Evolutionary conservation across 352 stramenopile species (phyloP).

Genomic region (Phytopythium sindhum): DNA sequence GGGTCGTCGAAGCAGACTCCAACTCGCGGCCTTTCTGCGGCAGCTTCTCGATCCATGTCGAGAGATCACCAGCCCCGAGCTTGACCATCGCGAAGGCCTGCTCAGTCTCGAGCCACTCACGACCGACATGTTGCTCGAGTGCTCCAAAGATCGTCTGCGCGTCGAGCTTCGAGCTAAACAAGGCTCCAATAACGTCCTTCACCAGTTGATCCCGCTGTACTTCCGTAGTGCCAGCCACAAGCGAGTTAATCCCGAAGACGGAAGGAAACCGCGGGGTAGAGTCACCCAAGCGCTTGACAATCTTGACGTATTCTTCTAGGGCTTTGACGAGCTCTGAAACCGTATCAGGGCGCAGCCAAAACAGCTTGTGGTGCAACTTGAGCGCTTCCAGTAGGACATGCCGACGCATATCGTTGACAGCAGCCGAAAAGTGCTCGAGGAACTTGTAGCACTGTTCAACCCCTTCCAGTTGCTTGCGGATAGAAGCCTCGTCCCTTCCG

Average conservation of each 20-base stretch:
- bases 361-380: constrained; percentile 14
- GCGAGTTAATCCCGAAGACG: not conserved
- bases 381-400: constrained; percentile 21
- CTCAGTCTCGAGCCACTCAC: constrained; percentile 16
- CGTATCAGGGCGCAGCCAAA: constrained; percentile 10
- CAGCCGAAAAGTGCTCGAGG: constrained; percentile 19
- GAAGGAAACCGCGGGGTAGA: not conserved
- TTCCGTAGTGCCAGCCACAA: not conserved
- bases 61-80: constrained; percentile 17
- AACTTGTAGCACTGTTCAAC: constrained; percentile 17
- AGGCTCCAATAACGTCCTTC: constrained; percentile 11
- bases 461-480: not conserved
- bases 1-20: constrained; percentile 8
- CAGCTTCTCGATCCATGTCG: constrained; percentile 33
- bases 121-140: constrained; percentile 14
- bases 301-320: not conserved
- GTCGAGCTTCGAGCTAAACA: constrained; percentile 21
- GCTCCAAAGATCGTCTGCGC: constrained; percentile 10
- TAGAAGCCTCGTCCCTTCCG: not conserved
- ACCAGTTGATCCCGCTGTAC: constrained; percentile 15
- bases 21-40: constrained; percentile 16
- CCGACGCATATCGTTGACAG: constrained; percentile 14
- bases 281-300: not conserved
- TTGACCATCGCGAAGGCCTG: constrained; percentile 31
- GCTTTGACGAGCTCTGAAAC: constrained; percentile 9